phyloP scores from a whole-genome alignment of 2,329 filamentous ascomycete species.

The Botrytis porri region DNA sequence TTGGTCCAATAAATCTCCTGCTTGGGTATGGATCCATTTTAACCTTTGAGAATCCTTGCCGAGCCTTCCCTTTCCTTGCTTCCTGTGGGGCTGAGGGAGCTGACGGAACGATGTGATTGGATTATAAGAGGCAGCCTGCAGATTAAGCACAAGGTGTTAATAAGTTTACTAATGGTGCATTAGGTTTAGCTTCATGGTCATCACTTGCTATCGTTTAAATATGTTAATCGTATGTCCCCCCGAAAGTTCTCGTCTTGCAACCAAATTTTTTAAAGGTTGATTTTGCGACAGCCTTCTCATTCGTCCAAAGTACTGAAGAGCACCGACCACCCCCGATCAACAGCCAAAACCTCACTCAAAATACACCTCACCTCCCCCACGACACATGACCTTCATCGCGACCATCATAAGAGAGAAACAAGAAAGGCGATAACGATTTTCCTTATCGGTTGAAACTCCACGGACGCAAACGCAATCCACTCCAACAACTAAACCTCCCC shows the following conservation, averaged over 20 bases:
- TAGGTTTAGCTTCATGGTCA: slow-evolving; percentile 12
- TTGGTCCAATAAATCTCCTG: not conserved
- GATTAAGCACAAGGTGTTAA: not conserved
- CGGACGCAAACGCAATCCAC: not conserved
- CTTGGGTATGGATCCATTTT: not conserved
- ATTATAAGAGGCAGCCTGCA: not conserved
- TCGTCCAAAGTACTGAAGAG: slow-evolving; percentile 5
- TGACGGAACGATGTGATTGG: not conserved
- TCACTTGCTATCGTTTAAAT: slow-evolving; percentile 18
- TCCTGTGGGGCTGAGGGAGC: not conserved
- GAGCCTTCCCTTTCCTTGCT: not conserved
- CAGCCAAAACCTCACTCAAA: not conserved
- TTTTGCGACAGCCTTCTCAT: slow-evolving; percentile 20
- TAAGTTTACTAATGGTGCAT: not conserved
- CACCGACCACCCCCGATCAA: slow-evolving; percentile 1
- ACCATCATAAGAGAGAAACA: not conserved
- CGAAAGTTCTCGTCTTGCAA: slow-evolving; percentile 21
- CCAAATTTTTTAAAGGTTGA: slow-evolving; percentile 16
- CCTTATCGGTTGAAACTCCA: not conserved
- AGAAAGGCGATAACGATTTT: not conserved
- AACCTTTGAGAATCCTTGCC: not conserved
- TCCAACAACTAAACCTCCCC: not conserved
- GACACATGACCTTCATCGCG: not conserved
- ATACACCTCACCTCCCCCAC: not conserved
- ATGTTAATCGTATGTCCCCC: slow-evolving; percentile 15